phyloP scores from a whole-genome alignment of 192 early-diverging fungal genomes.

The Backusella mclennaniae region DNA sequence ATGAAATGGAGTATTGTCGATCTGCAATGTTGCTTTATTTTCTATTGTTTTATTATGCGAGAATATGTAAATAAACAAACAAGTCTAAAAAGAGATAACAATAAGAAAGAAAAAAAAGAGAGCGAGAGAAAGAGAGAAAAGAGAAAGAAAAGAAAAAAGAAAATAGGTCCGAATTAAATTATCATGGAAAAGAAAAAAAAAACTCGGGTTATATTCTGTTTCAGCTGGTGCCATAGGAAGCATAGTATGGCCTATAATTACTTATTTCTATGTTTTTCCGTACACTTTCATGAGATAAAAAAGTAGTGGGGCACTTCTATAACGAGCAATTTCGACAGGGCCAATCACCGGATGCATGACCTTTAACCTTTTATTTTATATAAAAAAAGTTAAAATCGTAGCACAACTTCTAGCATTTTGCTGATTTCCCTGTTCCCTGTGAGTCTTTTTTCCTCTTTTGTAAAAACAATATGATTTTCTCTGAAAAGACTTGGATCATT shows the following conservation, averaged over 20 bases:
- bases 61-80: not conserved
- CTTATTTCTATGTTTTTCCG: constrained; percentile 1
- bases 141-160: not conserved
- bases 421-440: not conserved
- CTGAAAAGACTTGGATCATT: not conserved
- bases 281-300: not conserved
- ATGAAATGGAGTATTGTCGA: not conserved
- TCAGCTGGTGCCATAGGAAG: not conserved
- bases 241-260: not conserved
- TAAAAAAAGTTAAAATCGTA: not conserved
- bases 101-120: not conserved
- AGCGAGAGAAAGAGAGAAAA: not conserved
- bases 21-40: not conserved
- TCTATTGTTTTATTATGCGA: not conserved
- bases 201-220: not conserved
- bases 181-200: not conserved
- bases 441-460: not conserved
- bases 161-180: constrained; percentile 8
- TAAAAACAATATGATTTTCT: not conserved
- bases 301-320: not conserved
- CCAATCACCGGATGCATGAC: constrained; percentile 15
- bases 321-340: not conserved
- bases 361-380: not conserved
- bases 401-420: not conserved
- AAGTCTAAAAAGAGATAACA: not conserved